Base-by-base conservation (phyloP, 306 rosid genomes). In the Begonia peltatifolia region DNA sequence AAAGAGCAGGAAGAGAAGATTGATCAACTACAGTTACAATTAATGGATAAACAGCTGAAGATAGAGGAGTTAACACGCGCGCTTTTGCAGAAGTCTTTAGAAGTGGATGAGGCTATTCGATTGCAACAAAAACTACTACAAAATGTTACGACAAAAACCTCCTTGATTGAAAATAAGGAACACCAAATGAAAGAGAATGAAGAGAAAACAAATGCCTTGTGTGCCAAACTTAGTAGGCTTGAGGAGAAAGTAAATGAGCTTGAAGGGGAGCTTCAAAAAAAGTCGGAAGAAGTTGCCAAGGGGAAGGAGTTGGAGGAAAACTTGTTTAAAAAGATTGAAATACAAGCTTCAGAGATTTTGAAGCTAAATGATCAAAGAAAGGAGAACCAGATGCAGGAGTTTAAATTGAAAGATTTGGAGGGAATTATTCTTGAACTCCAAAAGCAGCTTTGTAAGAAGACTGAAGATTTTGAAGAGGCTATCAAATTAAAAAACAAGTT, bases 101-200 rank as follows among this genome's bases (percentile, higher is more conserved):
- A 85, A 54, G 63, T 64, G 10, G 80, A 77, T 2, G 80, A 77
- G 60, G 74, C 71, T 15, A 63, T 68, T 67, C 57, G 42, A 57
- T 60, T 79, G 22, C 93, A 79, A n/a, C 73, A 46, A 41, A 69
- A 50, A 15, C 74, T 84, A 50, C 42, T 70, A 10, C 69, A 63
- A 42, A 41, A 68, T 42, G 61, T 77, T 48, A 78, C 66, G 12
- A 64, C 70, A 42, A 87, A 79, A 47, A 68, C 59, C 3, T 57
- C 76, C 22, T 62, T 52, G 53, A 58, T 71, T 22, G 44, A 22
- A 46, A 68, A 67, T 8, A 74, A 51, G 60, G 55, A 61, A 22
- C 74, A 61, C 46, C 63, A 68, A 46, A 48, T 73, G 61, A 76
- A 66, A 46, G 69, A 70, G 58, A 42, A 58, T 43, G 86, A 79